These are phyloP conservation scores for Kodamaea sagamina DNA, from an alignment of 805 yeast genomes.

Conservation along the genomic window DNA sequence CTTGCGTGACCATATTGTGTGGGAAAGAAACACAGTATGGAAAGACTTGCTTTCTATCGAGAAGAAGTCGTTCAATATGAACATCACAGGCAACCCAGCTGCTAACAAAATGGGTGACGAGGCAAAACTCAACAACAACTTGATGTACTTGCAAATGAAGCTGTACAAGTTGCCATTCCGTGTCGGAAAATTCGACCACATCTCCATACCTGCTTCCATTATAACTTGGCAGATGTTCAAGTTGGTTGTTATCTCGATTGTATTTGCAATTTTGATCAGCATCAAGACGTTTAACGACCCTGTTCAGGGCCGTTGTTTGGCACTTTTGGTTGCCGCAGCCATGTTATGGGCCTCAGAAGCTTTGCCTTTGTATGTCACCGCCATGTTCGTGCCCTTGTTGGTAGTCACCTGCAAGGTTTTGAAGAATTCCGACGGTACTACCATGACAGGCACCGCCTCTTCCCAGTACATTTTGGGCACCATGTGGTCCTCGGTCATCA, in stretches of 20 bases:
- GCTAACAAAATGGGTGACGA: slow-evolving; percentile 27
- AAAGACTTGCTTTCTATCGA: slow-evolving; percentile 85
- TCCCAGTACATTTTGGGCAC: slow-evolving; percentile 75
- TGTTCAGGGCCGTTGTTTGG: slow-evolving; percentile 72
- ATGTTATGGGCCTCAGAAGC: slow-evolving; percentile 56
- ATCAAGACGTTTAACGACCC: slow-evolving; percentile 62
- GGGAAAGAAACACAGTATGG: slow-evolving; percentile 99
- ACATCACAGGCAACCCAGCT: slow-evolving; percentile 21
- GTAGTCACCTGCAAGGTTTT: slow-evolving; percentile 48
- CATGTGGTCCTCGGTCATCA: slow-evolving; percentile 95
- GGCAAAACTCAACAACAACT: slow-evolving; percentile 13
- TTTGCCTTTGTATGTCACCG: slow-evolving; percentile 50
- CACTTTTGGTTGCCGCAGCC: slow-evolving; percentile 58
- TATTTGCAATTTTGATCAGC: slow-evolving; percentile 53
- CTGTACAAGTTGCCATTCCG: slow-evolving; percentile 23
- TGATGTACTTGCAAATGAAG: slow-evolving; percentile 24
- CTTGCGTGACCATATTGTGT: slow-evolving; percentile 88
- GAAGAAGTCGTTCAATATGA: slow-evolving; percentile 31
- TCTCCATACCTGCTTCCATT: slow-evolving; percentile 47
- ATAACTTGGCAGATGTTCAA: slow-evolving; percentile 51
- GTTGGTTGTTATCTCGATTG: slow-evolving; percentile 47
- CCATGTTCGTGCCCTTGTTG: slow-evolving; percentile 50
- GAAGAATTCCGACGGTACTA: slow-evolving; percentile 47
- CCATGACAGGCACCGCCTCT: slow-evolving; percentile 65
- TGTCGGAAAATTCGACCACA: slow-evolving; percentile 6